Base-by-base conservation (phyloP, 305 asterid genomes). In the Fraxinus sp. region DNA sequence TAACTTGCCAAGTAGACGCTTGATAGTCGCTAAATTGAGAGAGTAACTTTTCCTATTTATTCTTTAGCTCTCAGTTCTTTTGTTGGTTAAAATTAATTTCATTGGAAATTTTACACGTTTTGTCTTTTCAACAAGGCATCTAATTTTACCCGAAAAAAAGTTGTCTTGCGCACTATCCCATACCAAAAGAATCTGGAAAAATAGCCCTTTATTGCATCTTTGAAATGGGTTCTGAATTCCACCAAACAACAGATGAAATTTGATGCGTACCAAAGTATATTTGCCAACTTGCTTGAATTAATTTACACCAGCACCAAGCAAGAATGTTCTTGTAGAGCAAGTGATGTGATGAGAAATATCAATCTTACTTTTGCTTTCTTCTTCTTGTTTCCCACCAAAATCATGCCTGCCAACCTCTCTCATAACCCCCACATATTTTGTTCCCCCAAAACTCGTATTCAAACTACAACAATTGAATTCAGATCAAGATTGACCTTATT, bases 351-450 rank as follows among this genome's bases (percentile, higher is more conserved):
- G 28, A 55, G 33, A 64, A 64, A 64, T 39, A 64, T 64, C 35
- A 64, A 5, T 16, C 55, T 72, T 9, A 8, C 10, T 24, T 7
- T 5, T 16, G 59, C 68, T 22, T 24, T 72, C 64, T 52, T 16
- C 62, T 49, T n/a, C 55, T 41, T 30, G 36, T 59, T 26, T 62
- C 39, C 26, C 62, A 36, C 76, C 59, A 14, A 5, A 33, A 62
- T 79, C 62, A 26, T 68, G 37, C 39, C 76, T 79, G 77, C 39
- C 82, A 79, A 37, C 78, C 64, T 18, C 70, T 18, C 13, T 7
- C 13, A 57, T 57, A 59, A 20, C 49, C 74, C 49, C 74, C 74
- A 32, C 73, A 33, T 35, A 73, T 32, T 32, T 5, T 71, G 3
- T 3, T 26, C 8, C 32, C 35, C 78, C 46, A 18, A 20, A 24